Conservation (phyloP, 2,329 filamentous ascomycete species). For the Hymenoscyphus infarciens region DNA sequence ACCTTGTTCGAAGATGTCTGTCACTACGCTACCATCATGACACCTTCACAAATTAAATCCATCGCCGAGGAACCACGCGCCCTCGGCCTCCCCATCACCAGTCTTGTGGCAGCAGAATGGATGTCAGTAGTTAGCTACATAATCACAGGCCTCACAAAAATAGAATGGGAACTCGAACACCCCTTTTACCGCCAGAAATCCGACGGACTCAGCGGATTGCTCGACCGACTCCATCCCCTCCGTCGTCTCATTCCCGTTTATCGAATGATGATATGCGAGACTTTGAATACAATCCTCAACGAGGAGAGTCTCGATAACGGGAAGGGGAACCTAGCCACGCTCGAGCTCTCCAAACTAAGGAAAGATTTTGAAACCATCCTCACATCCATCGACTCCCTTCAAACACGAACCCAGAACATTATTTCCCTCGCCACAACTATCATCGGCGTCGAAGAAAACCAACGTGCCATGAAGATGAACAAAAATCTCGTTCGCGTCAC, state of each 20-base stretch:
- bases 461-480: constrained; percentile 9
- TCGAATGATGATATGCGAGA: constrained; percentile 7
- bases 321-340: no score
- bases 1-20: constrained; percentile 12
- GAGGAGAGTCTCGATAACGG: neutral
- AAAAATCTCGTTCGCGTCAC: constrained; percentile 10
- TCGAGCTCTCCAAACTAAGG: no score
- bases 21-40: constrained; percentile 6
- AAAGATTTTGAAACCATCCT: constrained; percentile 6
- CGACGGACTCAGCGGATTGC: neutral
- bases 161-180: constrained; percentile 12
- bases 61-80: constrained; percentile 4
- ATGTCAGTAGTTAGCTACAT: constrained; percentile 13
- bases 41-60: neutral
- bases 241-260: constrained; percentile 13
- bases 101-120: constrained; percentile 11
- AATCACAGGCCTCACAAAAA: constrained; percentile 11
- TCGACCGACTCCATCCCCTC: constrained; percentile 10
- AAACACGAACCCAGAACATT: constrained; percentile 14
- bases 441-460: constrained; percentile 12
- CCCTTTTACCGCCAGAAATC: constrained; percentile 4
- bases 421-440: constrained; percentile 12
- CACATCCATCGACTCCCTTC: constrained; percentile 4
- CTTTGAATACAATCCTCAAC: constrained; percentile 9
- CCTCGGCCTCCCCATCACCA: constrained; percentile 4